Evolutionary conservation across 2,329 filamentous ascomycete species (phyloP), one percentile per base, ranked within the genome.

Genomic region (Venturia carpophila): DNA sequence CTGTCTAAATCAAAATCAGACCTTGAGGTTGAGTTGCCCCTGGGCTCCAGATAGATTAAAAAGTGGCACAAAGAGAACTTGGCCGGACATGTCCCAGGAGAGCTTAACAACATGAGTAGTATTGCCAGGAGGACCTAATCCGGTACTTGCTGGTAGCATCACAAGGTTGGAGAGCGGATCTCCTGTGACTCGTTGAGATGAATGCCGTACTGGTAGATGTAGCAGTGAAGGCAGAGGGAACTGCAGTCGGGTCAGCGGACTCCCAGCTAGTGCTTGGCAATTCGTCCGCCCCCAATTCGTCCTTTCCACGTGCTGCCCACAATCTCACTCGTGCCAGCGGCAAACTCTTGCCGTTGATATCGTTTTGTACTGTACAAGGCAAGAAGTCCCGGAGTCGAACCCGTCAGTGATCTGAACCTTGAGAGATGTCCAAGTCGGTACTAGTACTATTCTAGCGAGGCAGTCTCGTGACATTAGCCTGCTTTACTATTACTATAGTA

Each of bases 31-130:
- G 27, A 58, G 52, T n/a, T n/a, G 19, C 37, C 27, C 19, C 52
- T 37, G 52, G 10, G 52, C 52, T n/a, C 30, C 52, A 58, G 6
- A 24, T 58, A 58, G 52, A 58, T 58, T 58, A 15, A n/a, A 19
- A 30, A 37, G 27, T 37, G 30, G 30, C 52, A 27, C 17, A 34
- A 34, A 56, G 19, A 2, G 27, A 34, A 58, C n/a, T n/a, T n/a
- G 27, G 15, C 30, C 30, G 27, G 27, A 9, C 15, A 19, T 34
- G 27, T 56, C 30, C 3, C 11, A 56, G 19, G 49, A 3, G 24
- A 34, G 13, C 11, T 24, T 56, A 56, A 37, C n/a, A n/a, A 5
- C 37, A 19, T 58, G 27, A 37, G 17, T 58, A 37, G 30, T 55
- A 37, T 37, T 27, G 37, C 30, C 30, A 37, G 52, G 52, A 58